Conservation (phyloP, 179 eudicot genomes). For the Nepenthes alata region DNA sequence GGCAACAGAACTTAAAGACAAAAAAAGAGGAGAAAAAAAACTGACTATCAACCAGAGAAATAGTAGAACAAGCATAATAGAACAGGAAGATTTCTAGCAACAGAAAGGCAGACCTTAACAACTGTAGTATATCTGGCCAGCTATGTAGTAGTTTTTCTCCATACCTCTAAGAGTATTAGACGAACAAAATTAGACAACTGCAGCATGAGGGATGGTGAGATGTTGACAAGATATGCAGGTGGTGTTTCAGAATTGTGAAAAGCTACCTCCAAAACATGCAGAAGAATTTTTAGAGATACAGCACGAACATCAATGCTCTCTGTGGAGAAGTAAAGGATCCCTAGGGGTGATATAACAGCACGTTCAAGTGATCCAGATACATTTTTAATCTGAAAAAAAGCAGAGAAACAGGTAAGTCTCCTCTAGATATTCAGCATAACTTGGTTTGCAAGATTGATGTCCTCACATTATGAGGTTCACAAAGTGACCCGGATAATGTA, state of each 20-base stretch:
- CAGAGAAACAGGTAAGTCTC: constrained; percentile 1
- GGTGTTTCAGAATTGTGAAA: constrained; percentile 2
- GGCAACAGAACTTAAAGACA: constrained; percentile 61
- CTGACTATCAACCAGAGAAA: background rate
- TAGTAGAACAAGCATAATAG: constrained; percentile 1
- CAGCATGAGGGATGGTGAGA: constrained; percentile 1
- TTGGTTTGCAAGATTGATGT: background rate
- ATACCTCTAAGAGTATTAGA: constrained; percentile 46
- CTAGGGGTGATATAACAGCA: constrained; percentile 74
- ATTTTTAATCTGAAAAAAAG: constrained; percentile 28
- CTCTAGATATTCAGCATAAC: background rate
- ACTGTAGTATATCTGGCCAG: constrained; percentile 89
- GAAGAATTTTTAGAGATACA: constrained; percentile 77
- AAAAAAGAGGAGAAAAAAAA: constrained; percentile 7
- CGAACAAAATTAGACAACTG: constrained; percentile 5
- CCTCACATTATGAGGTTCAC: constrained; percentile 36
- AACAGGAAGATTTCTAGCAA: background rate
- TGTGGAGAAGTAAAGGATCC: constrained; percentile 59
- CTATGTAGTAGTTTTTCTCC: constrained; percentile 85
- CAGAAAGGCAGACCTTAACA: constrained; percentile 52
- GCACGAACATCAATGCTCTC: constrained; percentile 69
- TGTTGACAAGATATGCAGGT: constrained; percentile 2
- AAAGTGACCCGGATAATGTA: constrained; percentile 24
- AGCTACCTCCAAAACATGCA: constrained; percentile 91
- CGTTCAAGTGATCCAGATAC: constrained; percentile 62